Evolutionary conservation across 106 monocot genomes (phyloP).

Genomic region (Dendrobium catenatum): DNA sequence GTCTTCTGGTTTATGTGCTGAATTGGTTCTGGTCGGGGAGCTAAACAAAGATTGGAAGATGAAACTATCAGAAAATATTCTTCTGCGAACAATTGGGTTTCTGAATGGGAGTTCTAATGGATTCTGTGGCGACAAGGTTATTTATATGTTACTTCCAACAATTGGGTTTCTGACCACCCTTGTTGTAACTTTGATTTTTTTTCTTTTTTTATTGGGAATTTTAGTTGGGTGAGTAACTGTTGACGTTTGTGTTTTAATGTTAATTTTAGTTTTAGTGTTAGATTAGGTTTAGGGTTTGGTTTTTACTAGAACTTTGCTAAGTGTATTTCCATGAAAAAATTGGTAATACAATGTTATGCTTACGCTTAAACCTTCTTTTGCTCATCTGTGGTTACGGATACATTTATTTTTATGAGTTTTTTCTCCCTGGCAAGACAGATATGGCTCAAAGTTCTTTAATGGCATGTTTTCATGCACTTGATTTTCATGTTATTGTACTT

Average conservation of each 20-base stretch:
- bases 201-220: background rate
- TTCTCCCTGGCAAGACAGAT: too few relatives aligned
- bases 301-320: background rate
- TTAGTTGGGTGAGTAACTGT: background rate
- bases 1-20: background rate
- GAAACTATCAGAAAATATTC: background rate
- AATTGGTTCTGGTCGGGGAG: background rate
- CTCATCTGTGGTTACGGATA: too few relatives aligned
- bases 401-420: too few relatives aligned
- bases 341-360: background rate
- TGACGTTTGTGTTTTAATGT: background rate
- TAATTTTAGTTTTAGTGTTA: too few relatives aligned
- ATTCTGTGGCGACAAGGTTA: background rate
- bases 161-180: background rate
- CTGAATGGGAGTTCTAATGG: background rate
- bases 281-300: background rate
- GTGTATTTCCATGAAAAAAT: background rate
- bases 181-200: background rate
- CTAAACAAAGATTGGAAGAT: background rate
- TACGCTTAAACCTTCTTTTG: background rate
- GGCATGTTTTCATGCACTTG: too few relatives aligned
- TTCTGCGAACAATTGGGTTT: background rate
- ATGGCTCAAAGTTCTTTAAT: too few relatives aligned
- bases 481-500: too few relatives aligned
- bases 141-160: background rate